Evolutionary conservation across 768 basidiomycete genomes (phyloP).

Genomic region (Tricholoma flavovirens): DNA sequence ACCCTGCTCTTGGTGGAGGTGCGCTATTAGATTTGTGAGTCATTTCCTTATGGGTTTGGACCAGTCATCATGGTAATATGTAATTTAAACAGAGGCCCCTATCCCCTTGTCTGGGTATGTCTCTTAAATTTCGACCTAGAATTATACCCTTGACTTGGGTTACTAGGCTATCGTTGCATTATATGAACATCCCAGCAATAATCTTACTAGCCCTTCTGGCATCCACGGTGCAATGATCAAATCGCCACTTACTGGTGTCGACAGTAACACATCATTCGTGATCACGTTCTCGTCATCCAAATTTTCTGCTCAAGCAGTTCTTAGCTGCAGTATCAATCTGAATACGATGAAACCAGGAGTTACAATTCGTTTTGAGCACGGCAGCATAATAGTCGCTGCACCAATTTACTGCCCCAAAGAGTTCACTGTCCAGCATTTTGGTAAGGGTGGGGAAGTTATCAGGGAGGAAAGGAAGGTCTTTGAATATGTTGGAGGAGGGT

Average conservation of each 20-base stretch:
- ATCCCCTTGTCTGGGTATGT: slow-evolving; percentile 74
- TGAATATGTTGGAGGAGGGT: slow-evolving; percentile 62
- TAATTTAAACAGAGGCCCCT: slow-evolving; percentile 56
- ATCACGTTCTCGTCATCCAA: slow-evolving; percentile 58
- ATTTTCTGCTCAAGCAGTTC: slow-evolving; percentile 65
- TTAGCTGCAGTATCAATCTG: slow-evolving; percentile 63
- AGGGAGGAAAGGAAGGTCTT: slow-evolving; percentile 56
- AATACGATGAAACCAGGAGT: slow-evolving; percentile 45
- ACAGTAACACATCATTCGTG: slow-evolving; percentile 69
- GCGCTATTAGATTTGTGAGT: slow-evolving; percentile 79
- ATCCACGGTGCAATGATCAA: slow-evolving; percentile 72
- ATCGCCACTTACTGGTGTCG: slow-evolving; percentile 72
- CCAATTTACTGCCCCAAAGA: slow-evolving; percentile 65
- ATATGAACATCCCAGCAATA: slow-evolving; percentile 77
- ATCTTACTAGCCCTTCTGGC: slow-evolving; percentile 45
- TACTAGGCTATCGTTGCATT: slow-evolving; percentile 66
- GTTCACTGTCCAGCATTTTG: slow-evolving; percentile 60
- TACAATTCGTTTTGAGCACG: slow-evolving; percentile 69
- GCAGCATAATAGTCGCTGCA: slow-evolving; percentile 54
- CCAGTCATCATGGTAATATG: slow-evolving; percentile 2
- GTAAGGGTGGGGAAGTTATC: slow-evolving; percentile 38
- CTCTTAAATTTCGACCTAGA: not conserved
- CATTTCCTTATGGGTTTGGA: not conserved
- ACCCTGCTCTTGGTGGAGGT: slow-evolving; percentile 77
- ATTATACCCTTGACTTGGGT: not conserved